phyloP scores from a whole-genome alignment of 345 rosid genomes.

The Brassica cretica region DNA sequence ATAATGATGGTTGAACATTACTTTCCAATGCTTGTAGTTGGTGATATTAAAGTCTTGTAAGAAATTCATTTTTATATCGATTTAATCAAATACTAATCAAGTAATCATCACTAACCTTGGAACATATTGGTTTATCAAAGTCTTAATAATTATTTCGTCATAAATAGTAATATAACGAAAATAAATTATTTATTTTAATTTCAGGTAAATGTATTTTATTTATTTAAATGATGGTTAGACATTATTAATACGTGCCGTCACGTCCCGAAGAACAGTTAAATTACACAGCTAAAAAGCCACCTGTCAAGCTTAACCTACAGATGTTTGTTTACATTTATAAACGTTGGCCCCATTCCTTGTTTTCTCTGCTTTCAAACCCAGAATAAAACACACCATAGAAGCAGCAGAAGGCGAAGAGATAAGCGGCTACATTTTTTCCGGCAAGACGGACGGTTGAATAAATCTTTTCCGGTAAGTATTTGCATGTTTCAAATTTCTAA shows the following conservation, averaged over 20 bases:
- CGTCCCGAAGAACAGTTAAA: constrained; percentile 33
- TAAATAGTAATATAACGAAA: not conserved
- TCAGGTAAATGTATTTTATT: not conserved
- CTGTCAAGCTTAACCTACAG: constrained; percentile 20
- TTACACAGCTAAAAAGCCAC: constrained; percentile 10
- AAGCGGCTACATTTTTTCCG: constrained; percentile 21
- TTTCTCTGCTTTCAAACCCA: constrained; percentile 32
- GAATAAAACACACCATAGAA: constrained; percentile 10
- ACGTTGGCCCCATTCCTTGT: constrained; percentile 29
- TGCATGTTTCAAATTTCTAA: constrained; percentile 20
- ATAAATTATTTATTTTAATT: not conserved
- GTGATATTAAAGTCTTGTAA: not conserved
- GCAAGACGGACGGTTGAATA: not conserved
- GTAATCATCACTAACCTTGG: not conserved
- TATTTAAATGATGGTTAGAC: not conserved
- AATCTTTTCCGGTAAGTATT: constrained; percentile 24
- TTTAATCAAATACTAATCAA: not conserved
- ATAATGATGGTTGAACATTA: constrained; percentile 5
- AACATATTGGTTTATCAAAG: not conserved
- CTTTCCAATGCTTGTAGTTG: not conserved
- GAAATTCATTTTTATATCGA: not conserved
- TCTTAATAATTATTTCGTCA: not conserved
- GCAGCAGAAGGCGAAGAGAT: constrained; percentile 23
- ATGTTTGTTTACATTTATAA: constrained; percentile 26
- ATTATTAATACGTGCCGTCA: constrained; percentile 40